Evolutionary conservation across 1,139 yeast species (phyloP), one percentile per base, ranked within the genome.

Genomic region (Lizanozyma gosingica): DNA sequence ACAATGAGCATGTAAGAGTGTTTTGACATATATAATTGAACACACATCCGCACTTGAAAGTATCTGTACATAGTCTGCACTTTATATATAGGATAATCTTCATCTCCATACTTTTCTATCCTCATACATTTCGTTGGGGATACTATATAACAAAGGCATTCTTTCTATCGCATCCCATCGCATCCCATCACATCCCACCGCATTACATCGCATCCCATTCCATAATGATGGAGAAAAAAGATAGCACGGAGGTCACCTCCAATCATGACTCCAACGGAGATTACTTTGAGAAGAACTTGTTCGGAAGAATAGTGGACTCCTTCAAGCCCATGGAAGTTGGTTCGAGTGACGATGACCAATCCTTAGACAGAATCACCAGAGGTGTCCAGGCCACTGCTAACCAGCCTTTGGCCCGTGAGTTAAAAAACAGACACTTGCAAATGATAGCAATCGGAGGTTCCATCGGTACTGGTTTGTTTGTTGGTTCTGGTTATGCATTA

Each of bases 401-500:
- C 42, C 60, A 56, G 34, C 55, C 54, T 1, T 46, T 52, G 43
- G 47, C 50, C 36, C 43, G 59, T 41, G 44, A 55, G 29, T 53
- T 56, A 48, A 53, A 53, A 41, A 45, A 55, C 33, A 49, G 61
- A 41, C 61, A 55, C 39, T 49, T 57, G 47, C 59, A 55, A 39
- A 56, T 56, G 60, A 56, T 56, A 37, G 58, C 60, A 43, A 55
- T 56, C 35, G 61, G 60, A 37, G 61, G 61, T 42, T 48, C 60
- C 50, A 52, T 53, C 50, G 65, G 67, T 45, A 63, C 78, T 14
- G 78, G 78, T 50, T 57, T 73, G 41, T 71, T 71, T 51, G 83
- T 86, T 11, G 83, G 87, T 42, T 75, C 82, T 45, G 95, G 94
- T 22, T 70, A 73, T 40, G 83, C 83, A 2, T 64, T 87, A 46